Evolutionary conservation across 2,329 filamentous ascomycete species (phyloP), one percentile per base, ranked within the genome.

Genomic region (Talaromyces funiculosus): DNA sequence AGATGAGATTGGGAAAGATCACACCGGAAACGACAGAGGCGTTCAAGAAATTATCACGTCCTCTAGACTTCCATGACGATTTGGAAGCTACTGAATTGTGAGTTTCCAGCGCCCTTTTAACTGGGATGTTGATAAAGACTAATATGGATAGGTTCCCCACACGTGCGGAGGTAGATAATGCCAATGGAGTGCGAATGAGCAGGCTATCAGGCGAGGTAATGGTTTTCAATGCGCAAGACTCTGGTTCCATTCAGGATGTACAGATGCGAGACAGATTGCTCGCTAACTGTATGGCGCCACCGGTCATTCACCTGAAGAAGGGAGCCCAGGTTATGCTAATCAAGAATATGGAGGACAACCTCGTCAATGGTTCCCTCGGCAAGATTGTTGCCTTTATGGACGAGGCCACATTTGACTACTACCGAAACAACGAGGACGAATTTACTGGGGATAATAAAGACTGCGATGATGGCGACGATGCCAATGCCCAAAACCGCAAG

Each of bases 281-380:
- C 5, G 75, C 84, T 5, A 96, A 93, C 70, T 96, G 95, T 85
- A 97, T 99, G 90, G 92, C 94, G 0, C 92, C 94, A 0, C 88
- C 88, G 67, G 71, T 76, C 0, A 84, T 99, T 20, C 85, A 89
- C 35, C 77, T 99, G 31, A 97, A 97, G 74, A 88, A 94, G 64
- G 90, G 92, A 9, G 90, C 94, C 0, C 95, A 99, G 72, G 95
- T 99, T 47, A 99, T 99, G 94, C 80, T 99, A n/a, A 97, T 99
- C 81, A 99, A 99, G 75, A 99, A 99, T 68, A 88, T 97, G 77
- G 94, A 99, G 70, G 91, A 96, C 40, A 87, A 85, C 0, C 82
- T 99, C 0, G 94, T 97, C 66, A 99, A 99, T 70, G 94, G 94
- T 4, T 96, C 93, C 0, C 81, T 99, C 9, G 94, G 94, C 24